These are phyloP conservation scores for Rhododendron mucronatum DNA, from an alignment of 148 eudicot species.

Conservation along the genomic window DNA sequence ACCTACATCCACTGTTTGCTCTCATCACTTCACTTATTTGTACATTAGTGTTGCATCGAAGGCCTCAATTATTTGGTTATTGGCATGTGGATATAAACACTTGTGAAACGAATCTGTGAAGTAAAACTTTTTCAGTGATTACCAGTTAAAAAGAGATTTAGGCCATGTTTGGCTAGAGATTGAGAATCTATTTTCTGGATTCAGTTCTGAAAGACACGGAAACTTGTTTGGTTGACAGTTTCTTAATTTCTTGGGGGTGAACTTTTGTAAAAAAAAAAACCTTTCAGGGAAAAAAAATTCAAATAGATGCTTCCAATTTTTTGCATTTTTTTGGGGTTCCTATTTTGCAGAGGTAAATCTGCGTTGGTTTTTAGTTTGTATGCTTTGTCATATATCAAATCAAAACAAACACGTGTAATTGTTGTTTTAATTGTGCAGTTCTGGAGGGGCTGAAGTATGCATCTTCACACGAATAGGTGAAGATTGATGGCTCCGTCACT, in stretches of 20 bases:
- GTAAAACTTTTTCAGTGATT: no score
- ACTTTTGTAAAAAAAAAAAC: not conserved
- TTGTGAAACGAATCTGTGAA: no score
- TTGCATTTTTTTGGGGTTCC: not conserved
- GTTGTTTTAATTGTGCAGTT: constrained; percentile 34
- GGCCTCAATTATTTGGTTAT: not conserved
- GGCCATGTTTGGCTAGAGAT: not conserved
- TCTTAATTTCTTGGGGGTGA: not conserved
- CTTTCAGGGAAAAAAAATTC: no score
- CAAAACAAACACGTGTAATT: not conserved
- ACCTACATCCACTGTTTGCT: constrained; percentile 81
- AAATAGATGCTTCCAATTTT: not conserved
- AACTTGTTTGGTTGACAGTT: not conserved
- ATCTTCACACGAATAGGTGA: constrained; percentile 87
- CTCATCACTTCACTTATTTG: not conserved
- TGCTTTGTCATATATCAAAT: not conserved
- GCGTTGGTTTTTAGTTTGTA: no score
- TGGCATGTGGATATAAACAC: not conserved
- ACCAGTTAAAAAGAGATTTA: not conserved
- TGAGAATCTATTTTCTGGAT: not conserved
- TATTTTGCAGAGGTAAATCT: no score
- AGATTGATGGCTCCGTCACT: constrained; percentile 86
- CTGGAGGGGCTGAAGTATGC: constrained; percentile 84
- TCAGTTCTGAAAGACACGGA: not conserved
- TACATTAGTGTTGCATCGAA: not conserved